Evolutionary conservation across 768 basidiomycete species (phyloP).

Genomic region (Melanogaster broomeanus): DNA sequence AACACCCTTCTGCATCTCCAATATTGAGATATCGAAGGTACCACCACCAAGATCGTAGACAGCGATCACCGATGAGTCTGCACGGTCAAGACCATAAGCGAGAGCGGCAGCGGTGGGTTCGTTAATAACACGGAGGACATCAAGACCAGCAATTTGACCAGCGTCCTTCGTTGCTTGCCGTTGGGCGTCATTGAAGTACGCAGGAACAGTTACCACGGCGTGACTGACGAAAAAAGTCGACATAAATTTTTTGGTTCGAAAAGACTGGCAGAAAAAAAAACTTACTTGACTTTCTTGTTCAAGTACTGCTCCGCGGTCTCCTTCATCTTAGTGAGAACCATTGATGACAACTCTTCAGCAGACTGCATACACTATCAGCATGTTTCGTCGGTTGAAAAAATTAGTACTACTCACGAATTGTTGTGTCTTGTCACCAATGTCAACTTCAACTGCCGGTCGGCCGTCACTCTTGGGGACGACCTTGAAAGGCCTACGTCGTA

Average conservation of each 20-base stretch:
- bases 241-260: too few relatives aligned
- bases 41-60: constrained; percentile 99
- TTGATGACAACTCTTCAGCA: constrained; percentile 82
- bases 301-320: constrained; percentile 93
- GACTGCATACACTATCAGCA: constrained; percentile 49
- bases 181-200: constrained; percentile 99
- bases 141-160: constrained; percentile 95
- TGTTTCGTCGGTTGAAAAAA: constrained; percentile 1
- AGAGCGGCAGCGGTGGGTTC: constrained; percentile 98
- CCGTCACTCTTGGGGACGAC: constrained; percentile 73
- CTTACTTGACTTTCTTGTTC: constrained; percentile 93
- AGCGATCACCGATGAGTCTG: constrained; percentile 83
- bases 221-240: constrained; percentile 52
- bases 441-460: constrained; percentile 80
- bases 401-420: constrained; percentile 59
- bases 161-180: constrained; percentile 98
- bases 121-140: constrained; percentile 98
- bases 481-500: constrained; percentile 72
- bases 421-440: constrained; percentile 83
- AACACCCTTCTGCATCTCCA: constrained; percentile 99
- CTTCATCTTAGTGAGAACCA: constrained; percentile 91
- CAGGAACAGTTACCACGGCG: constrained; percentile 93
- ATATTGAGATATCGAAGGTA: constrained; percentile 98
- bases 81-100: constrained; percentile 93
- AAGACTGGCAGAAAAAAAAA: not conserved